Conservation (phyloP, 2,329 filamentous ascomycete species). For the Bisporella sp. region DNA sequence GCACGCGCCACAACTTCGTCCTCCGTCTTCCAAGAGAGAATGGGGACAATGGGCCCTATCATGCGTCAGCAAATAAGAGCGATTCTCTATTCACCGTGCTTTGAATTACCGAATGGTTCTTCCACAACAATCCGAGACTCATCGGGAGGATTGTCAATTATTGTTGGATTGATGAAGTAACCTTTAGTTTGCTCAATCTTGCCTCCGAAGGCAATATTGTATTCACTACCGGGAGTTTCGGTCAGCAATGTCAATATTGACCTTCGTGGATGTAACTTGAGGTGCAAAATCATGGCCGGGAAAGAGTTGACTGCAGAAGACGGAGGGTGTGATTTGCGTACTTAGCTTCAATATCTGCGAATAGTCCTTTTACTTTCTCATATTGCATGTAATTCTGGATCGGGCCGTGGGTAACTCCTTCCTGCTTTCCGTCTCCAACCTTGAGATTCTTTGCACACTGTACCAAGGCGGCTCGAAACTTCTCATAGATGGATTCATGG, state of each 20-base stretch:
- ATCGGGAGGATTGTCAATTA: conserved; percentile 50
- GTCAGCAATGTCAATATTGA: too few species aligned
- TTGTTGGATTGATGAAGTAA: conserved; percentile 51
- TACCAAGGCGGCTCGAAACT: conserved; percentile 41
- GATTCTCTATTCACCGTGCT: not conserved
- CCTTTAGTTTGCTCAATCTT: conserved; percentile 30
- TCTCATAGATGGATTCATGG: conserved; percentile 50
- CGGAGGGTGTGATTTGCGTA: too few species aligned
- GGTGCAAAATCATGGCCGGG: too few species aligned
- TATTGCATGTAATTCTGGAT: conserved; percentile 60
- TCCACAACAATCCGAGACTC: conserved; percentile 48
- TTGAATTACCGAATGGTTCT: conserved; percentile 44
- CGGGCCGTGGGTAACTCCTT: conserved; percentile 41
- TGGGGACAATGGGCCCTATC: conserved; percentile 50
- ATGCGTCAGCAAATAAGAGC: not conserved
- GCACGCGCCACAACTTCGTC: conserved; percentile 50
- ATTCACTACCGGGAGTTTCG: conserved; percentile 24
- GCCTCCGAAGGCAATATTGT: conserved; percentile 42
- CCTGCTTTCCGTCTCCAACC: conserved; percentile 28
- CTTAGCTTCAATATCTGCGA: conserved; percentile 45
- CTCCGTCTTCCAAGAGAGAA: conserved; percentile 54
- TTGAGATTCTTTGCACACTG: conserved; percentile 38
- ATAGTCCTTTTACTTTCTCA: conserved; percentile 47
- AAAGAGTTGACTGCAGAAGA: too few species aligned
- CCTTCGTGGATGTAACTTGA: too few species aligned